phyloP scores from a whole-genome alignment of 306 rosid species.

The Calophaca sinica region DNA sequence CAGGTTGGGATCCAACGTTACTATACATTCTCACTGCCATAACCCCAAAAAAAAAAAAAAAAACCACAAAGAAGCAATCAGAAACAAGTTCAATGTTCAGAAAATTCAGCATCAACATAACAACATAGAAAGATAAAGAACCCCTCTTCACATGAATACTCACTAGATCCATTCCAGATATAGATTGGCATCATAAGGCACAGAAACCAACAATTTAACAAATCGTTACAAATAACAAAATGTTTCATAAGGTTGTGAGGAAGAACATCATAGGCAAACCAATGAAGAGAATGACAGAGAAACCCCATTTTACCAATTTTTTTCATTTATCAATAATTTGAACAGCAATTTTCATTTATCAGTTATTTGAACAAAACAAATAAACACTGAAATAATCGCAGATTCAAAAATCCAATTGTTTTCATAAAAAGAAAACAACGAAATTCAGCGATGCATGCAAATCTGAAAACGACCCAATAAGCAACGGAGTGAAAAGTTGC shows the following conservation, averaged over 20 bases:
- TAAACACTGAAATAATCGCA: background rate
- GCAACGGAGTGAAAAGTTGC: conserved; percentile 5
- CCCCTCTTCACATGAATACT: background rate
- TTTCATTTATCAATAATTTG: background rate
- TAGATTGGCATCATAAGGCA: conserved; percentile 23
- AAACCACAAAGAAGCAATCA: background rate
- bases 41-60: background rate
- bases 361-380: conserved; percentile 13
- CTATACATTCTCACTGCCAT: conserved; percentile 66
- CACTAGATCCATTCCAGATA: conserved; percentile 18
- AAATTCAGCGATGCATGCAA: background rate
- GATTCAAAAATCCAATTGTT: conserved; percentile 31
- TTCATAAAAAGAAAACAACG: background rate
- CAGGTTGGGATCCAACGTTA: conserved; percentile 73
- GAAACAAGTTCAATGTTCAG: conserved; percentile 4
- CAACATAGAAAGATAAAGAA: conserved; percentile 5
- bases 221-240: conserved; percentile 26
- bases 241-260: background rate
- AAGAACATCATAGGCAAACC: background rate
- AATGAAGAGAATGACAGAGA: background rate
- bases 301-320: conserved; percentile 4
- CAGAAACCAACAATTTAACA: conserved; percentile 20
- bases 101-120: conserved; percentile 32
- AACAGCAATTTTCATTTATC: background rate
- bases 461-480: conserved; percentile 32